Evolutionary conservation across 2,329 filamentous ascomycete species (phyloP).

Genomic region (Pestalotiopsis fici): DNA sequence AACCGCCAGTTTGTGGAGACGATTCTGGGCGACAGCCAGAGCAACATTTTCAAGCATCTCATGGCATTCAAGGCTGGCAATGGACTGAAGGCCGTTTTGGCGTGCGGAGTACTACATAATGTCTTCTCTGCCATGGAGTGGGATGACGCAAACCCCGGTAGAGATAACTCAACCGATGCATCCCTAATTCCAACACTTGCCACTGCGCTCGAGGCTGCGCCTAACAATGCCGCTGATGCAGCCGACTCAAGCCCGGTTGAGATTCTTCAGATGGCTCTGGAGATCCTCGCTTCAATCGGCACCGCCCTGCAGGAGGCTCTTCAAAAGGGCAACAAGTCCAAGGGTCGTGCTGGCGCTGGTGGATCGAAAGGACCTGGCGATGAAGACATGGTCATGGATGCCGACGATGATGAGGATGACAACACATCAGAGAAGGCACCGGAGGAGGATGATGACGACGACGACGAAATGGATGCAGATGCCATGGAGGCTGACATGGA

Average conservation of each 20-base stretch:
- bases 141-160: constrained; percentile 51
- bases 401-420: constrained; percentile 32
- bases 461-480: constrained; percentile 57
- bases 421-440: constrained; percentile 19
- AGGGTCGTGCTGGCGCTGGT: neutral
- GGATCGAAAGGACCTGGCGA: constrained; percentile 40
- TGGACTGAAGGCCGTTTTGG: constrained; percentile 52
- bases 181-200: constrained; percentile 47
- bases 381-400: constrained; percentile 35
- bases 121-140: constrained; percentile 56
- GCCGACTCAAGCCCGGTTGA: constrained; percentile 44
- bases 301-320: constrained; percentile 56
- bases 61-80: constrained; percentile 47
- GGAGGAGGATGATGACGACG: constrained; percentile 30
- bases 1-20: constrained; percentile 53
- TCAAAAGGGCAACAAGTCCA: constrained; percentile 39
- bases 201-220: constrained; percentile 36
- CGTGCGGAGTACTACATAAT: constrained; percentile 65
- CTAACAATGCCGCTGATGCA: constrained; percentile 31
- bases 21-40: constrained; percentile 50
- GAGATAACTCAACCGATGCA: constrained; percentile 51
- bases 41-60: constrained; percentile 50
- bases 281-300: constrained; percentile 66
- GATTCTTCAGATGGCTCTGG: constrained; percentile 56
- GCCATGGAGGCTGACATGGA: constrained; percentile 67